These are phyloP conservation scores for Macrolepiota dolichaula DNA, from an alignment of 768 basidiomycete species.

Conservation along the genomic window DNA sequence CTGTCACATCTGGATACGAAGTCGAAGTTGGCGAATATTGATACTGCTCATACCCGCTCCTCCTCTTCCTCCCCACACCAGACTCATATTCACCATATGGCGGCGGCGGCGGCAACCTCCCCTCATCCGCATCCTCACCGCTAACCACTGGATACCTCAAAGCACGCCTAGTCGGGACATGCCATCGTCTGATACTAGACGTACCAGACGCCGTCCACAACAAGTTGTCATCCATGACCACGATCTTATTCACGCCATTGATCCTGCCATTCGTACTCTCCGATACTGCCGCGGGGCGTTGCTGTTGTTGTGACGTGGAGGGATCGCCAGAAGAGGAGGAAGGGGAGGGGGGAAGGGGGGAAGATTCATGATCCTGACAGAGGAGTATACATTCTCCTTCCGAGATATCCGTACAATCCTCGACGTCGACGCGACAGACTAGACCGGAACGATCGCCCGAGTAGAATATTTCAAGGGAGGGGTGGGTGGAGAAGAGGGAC, in stretches of 20 bases:
- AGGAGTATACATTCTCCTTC: conserved; percentile 90
- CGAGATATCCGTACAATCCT: conserved; percentile 72
- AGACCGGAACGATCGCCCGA: conserved; percentile 92
- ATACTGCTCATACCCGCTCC: too few species aligned
- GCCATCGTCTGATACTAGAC: conserved; percentile 83
- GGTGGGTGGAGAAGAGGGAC: conserved; percentile 87
- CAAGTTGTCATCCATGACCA: conserved; percentile 76
- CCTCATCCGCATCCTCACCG: conserved; percentile 18
- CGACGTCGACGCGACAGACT: conserved; percentile 89
- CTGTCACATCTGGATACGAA: too few species aligned
- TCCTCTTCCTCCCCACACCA: too few species aligned
- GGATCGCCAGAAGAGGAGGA: too few species aligned
- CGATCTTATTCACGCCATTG: conserved; percentile 71
- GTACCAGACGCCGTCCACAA: conserved; percentile 90
- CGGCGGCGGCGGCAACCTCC: conserved; percentile 18
- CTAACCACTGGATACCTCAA: conserved; percentile 18
- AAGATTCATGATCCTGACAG: conserved; percentile 48
- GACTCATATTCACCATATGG: neutral
- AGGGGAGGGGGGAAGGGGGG: too few species aligned
- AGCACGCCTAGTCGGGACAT: conserved; percentile 47
- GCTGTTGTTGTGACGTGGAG: too few species aligned
- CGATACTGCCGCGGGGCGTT: conserved; percentile 23
- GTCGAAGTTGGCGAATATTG: too few species aligned
- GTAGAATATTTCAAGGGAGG: conserved; percentile 84
- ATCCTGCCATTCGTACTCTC: conserved; percentile 15